These are phyloP conservation scores for Neurospora sp. DNA, from an alignment of 2,329 filamentous ascomycete genomes.

Conservation along the genomic window DNA sequence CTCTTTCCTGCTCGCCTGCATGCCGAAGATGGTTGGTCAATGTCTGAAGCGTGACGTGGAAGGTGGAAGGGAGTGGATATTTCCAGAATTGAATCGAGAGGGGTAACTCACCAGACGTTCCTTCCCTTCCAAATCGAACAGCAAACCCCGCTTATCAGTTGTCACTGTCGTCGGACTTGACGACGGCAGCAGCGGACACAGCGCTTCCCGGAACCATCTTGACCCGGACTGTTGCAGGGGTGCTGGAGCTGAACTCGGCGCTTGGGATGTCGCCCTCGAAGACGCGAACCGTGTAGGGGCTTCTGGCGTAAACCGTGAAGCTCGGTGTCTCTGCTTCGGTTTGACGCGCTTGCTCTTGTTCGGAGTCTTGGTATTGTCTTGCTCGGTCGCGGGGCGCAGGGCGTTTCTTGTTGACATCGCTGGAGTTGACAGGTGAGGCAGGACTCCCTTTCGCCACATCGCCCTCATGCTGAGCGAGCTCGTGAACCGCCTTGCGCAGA, in stretches of 20 bases:
- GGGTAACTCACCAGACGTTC: neutral
- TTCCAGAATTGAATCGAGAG: neutral
- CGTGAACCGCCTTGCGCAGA: neutral
- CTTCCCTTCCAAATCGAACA: neutral
- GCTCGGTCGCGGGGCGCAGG: neutral
- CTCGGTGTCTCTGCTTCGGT: fast-evolving
- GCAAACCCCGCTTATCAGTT: neutral
- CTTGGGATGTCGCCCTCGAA: neutral
- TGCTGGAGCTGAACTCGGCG: neutral
- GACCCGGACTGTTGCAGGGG: neutral
- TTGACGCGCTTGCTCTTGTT: neutral
- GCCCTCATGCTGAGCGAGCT: too few relatives aligned
- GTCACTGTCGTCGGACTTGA: neutral
- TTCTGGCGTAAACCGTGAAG: neutral
- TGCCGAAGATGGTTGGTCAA: neutral
- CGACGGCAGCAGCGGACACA: neutral
- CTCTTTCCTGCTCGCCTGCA: neutral
- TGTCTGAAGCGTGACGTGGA: neutral
- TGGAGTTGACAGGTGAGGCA: too few relatives aligned
- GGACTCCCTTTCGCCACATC: neutral
- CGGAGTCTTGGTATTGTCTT: neutral
- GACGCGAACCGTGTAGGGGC: neutral
- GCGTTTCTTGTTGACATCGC: neutral
- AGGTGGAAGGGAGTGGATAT: neutral
- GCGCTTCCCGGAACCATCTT: neutral